These are phyloP conservation scores for Fagus crenata DNA, from an alignment of 306 rosid species.

Conservation along the genomic window DNA sequence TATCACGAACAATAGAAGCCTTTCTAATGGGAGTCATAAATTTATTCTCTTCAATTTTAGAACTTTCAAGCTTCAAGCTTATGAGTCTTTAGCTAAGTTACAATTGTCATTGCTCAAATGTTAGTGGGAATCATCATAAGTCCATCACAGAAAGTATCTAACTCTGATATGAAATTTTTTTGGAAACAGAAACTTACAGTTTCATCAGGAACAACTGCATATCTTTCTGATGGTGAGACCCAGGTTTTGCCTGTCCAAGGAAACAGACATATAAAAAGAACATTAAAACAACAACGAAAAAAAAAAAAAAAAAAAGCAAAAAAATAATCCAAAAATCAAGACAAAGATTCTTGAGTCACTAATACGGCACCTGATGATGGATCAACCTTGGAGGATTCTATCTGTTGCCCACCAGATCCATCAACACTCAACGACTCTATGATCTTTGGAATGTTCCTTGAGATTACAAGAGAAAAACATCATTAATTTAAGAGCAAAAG, in stretches of 20 bases:
- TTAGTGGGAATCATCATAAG: background rate
- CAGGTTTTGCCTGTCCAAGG: constrained; percentile 57
- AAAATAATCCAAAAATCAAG: constrained; percentile 18
- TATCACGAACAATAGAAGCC: background rate
- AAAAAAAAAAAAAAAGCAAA: no score
- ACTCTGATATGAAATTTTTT: constrained; percentile 1
- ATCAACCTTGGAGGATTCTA: constrained; percentile 67
- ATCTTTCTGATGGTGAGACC: constrained; percentile 73
- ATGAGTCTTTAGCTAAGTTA: background rate
- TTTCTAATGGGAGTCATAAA: background rate
- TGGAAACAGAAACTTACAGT: constrained; percentile 51
- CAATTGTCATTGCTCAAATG: background rate
- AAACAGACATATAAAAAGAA: constrained; percentile 16
- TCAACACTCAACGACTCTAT: constrained; percentile 86
- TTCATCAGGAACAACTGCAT: constrained; percentile 96
- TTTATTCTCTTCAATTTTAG: background rate
- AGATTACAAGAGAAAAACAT: constrained; percentile 23
- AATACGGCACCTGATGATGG: constrained; percentile 61
- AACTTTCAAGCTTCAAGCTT: background rate
- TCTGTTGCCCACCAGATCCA: constrained; percentile 73
- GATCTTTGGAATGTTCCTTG: constrained; percentile 77
- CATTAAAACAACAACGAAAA: no score
- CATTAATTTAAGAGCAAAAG: constrained; percentile 26
- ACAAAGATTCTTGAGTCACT: background rate
- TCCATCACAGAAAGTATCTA: background rate